Evolutionary conservation across 1,284 basidiomycete genomes (phyloP), one percentile per base, ranked within the genome.

Genomic region (Gomphus sp.): DNA sequence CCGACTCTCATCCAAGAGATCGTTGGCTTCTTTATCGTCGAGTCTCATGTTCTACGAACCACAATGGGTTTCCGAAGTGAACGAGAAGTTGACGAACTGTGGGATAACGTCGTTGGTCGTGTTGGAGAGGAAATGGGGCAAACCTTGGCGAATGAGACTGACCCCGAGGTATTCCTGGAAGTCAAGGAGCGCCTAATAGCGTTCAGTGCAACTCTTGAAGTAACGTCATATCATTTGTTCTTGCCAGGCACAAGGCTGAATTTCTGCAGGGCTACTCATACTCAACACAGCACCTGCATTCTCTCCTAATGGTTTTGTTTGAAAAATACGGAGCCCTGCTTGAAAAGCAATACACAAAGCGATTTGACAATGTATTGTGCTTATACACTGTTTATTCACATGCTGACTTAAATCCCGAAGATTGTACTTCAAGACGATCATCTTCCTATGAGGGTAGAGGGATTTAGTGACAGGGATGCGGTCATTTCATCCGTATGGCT

Each of bases 1-100:
- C 73, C 75, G 11, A 79, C 3, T 28, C 75, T 97, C 18, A 87
- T 91, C 44, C 88, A 98, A 71, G 92, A 98, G 72, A 92, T 98
- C 62, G 90, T 95, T n/a, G 97, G 97, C 0, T 99, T 98, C 74
- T 99, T 99, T 75, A 93, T 99, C 61, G 89, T 99, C 63, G 97
- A 99, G 72, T 87, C 84, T 5, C 89, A 98, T 68, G 95, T 99
- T 0, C 80, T 98, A 5, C 83, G 88, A 64, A 93, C 93, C 0
- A 93, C 93, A 6, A 84, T 82, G 12, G 79, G 77, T 41, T 99
- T 99, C 74, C 83, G 97, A 12, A 91, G 90, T 14, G 85, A 90
- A 66, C 79, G 85, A 39, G 94, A 99, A 64, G 89, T 99, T 0
- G 95, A 99, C 65, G 93, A 97, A 64, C 80, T 99, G 6, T 99